Evolutionary conservation across 2,329 filamentous ascomycete genomes (phyloP).

Genomic region (Venturia carpophila): DNA sequence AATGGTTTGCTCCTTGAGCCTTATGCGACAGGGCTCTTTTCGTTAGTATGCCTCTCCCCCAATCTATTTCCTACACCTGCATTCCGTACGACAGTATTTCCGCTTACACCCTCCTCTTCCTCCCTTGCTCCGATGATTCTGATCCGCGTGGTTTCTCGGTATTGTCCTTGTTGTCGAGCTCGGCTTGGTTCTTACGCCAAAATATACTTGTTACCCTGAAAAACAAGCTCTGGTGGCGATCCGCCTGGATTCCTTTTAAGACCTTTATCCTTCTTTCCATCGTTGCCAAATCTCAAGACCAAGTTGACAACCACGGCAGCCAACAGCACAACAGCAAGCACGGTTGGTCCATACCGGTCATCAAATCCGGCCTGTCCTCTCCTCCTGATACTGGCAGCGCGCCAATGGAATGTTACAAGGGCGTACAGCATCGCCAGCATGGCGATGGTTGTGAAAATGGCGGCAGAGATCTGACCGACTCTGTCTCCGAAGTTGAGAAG

Average conservation of each 20-base stretch:
- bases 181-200: not conserved
- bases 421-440: slow-evolving; percentile 96
- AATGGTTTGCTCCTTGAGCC: not conserved
- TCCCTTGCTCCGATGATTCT: too few species aligned
- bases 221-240: slow-evolving; percentile 3
- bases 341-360: slow-evolving; percentile 86
- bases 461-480: slow-evolving; percentile 87
- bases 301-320: slow-evolving; percentile 95
- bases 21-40: not conserved
- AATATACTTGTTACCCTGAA: not conserved
- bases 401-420: slow-evolving; percentile 92
- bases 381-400: slow-evolving; percentile 83
- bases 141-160: too few species aligned
- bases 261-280: slow-evolving; percentile 11
- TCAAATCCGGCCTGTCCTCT: slow-evolving; percentile 94
- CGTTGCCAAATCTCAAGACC: slow-evolving; percentile 52
- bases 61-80: not conserved
- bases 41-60: not conserved
- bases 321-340: slow-evolving; percentile 78
- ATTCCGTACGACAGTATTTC: not conserved
- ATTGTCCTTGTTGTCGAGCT: too few species aligned
- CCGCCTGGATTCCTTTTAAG: slow-evolving; percentile 4
- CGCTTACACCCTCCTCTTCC: not conserved
- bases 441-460: slow-evolving; percentile 86
- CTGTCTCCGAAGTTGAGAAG: slow-evolving; percentile 97